These are phyloP conservation scores for Lactarius evosmus DNA, from an alignment of 768 basidiomycete species.

Conservation along the genomic window DNA sequence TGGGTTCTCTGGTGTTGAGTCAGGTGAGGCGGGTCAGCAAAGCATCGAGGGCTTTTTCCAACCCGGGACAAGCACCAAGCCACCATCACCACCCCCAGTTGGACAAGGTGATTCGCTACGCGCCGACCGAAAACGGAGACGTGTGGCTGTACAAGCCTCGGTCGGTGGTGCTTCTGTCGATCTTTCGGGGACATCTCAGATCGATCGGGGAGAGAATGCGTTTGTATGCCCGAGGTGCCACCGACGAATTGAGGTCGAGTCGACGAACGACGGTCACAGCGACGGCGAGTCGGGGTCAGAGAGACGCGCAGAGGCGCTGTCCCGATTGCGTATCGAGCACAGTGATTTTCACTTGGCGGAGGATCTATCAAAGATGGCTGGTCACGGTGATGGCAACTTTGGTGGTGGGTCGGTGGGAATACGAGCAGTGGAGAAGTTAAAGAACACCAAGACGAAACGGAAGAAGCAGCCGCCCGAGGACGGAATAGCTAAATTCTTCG, in stretches of 20 bases:
- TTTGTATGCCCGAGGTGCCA: conserved; percentile 23
- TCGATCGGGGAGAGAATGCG: background rate
- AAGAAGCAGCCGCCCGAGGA: conserved; percentile 30
- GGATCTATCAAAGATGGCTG: conserved; percentile 55
- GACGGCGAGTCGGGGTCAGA: conserved; percentile 32
- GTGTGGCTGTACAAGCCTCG: conserved; percentile 19
- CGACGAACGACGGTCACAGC: conserved; percentile 26
- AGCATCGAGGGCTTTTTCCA: conserved; percentile 87
- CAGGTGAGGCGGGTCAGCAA: conserved; percentile 72
- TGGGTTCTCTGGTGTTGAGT: conserved; percentile 75
- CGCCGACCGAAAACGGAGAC: conserved; percentile 17
- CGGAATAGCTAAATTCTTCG: conserved; percentile 51
- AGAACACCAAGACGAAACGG: conserved; percentile 31
- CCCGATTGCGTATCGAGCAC: conserved; percentile 62
- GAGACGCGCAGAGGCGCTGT: conserved; percentile 36
- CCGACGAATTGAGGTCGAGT: conserved; percentile 11
- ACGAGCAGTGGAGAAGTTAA: conserved; percentile 28
- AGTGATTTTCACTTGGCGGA: conserved; percentile 88
- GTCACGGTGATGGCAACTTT: conserved; percentile 30
- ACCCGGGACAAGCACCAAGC: conserved; percentile 29
- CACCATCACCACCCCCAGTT: background rate
- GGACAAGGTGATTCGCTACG: background rate
- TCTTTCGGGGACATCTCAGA: background rate
- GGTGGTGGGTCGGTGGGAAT: conserved; percentile 5
- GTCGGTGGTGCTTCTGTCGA: conserved; percentile 8